A percentile compares a stretch with the other conserved stretches of the same genome.
Evolutionary conservation across 1,139 yeast species (phyloP).

Genomic region (Magnusiomyces ingens): DNA sequence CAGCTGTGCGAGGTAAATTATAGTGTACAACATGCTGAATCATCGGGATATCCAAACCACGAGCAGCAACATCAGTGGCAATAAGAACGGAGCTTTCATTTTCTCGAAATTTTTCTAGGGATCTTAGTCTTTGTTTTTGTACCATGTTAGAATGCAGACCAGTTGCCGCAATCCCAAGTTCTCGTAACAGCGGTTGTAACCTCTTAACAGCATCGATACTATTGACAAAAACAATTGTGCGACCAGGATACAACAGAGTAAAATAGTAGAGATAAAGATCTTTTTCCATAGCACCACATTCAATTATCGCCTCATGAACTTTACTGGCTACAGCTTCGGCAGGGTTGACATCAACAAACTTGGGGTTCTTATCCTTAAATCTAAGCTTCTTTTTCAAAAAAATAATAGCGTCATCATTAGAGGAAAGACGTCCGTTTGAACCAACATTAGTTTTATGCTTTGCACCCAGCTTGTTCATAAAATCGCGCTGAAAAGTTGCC

Average conservation of each 20-base stretch:
- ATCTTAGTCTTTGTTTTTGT: conserved; percentile 84
- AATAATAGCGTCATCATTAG: conserved; percentile 33
- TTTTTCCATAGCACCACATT: conserved; percentile 85
- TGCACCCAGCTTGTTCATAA: conserved; percentile 64
- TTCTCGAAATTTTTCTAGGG: conserved; percentile 59
- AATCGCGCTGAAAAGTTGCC: conserved; percentile 83
- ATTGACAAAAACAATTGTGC: conserved; percentile 87
- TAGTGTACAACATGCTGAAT: conserved; percentile 95
- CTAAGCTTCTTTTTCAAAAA: conserved; percentile 34
- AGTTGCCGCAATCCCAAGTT: conserved; percentile 54
- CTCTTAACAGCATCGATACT: conserved; percentile 91
- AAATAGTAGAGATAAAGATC: conserved; percentile 88
- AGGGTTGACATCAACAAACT: conserved; percentile 81
- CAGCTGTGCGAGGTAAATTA: conserved; percentile 92
- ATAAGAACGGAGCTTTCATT: conserved; percentile 55
- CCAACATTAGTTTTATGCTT: conserved; percentile 26
- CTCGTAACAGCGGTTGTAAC: conserved; percentile 64
- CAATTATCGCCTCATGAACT: conserved; percentile 80
- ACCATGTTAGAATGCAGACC: conserved; percentile 89
- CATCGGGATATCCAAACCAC: conserved; percentile 90
- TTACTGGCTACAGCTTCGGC: conserved; percentile 69
- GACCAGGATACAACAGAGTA: conserved; percentile 77
- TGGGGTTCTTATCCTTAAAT: conserved; percentile 39
- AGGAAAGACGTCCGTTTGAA: conserved; percentile 20
- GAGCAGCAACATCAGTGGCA: conserved; percentile 97